phyloP scores from a whole-genome alignment of 202 grass and related monocot genomes.

The Dendrocalamus latiflorus region DNA sequence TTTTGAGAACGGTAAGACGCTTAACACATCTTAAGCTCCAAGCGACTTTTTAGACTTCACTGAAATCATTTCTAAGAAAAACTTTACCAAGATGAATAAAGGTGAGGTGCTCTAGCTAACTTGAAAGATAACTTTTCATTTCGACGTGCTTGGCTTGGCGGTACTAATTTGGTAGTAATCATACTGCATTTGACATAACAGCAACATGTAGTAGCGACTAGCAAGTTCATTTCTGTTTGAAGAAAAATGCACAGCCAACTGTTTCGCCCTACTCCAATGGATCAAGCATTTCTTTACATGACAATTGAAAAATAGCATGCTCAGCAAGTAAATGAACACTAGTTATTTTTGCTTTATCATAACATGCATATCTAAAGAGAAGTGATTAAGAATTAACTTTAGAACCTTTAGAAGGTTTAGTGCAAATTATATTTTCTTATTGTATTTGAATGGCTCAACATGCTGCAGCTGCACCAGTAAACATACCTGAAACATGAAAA shows the following conservation, averaged over 20 bases:
- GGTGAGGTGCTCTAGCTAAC: no score
- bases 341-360: not conserved
- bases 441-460: not conserved
- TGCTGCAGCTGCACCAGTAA: not conserved
- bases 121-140: no score
- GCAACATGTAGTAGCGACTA: no score
- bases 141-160: no score
- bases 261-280: not conserved
- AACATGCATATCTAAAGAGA: not conserved
- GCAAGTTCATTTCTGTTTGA: no score
- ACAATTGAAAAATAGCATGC: not conserved
- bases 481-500: slow-evolving; percentile 69
- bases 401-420: not conserved
- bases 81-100: no score
- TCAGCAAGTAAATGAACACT: not conserved
- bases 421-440: not conserved
- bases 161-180: no score
- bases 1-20: not conserved
- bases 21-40: not conserved
- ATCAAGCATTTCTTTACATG: not conserved
- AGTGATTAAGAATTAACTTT: not conserved
- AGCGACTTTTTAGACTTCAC: not conserved
- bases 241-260: not conserved
- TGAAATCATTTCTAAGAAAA: no score
- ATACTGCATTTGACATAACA: no score